Conservation (phyloP, 257 asterid species). For the Scutellaria minor region DNA sequence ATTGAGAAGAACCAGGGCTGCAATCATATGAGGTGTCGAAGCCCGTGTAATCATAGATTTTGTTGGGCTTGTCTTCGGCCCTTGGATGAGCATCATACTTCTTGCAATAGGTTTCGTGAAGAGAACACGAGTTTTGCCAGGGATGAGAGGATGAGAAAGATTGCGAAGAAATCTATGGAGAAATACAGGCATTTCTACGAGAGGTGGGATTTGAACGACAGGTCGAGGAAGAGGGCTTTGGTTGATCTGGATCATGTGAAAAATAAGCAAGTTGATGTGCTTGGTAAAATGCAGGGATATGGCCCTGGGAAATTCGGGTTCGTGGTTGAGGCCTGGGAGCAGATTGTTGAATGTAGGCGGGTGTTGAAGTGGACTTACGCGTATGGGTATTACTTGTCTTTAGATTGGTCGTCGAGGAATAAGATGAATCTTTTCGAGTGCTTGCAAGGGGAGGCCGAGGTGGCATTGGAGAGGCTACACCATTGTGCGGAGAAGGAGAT, state of each 20-base stretch:
- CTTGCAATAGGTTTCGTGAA: neutral
- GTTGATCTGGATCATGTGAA: neutral
- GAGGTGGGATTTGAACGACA: conserved; percentile 12
- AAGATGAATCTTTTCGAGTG: conserved; percentile 40
- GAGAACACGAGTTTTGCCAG: neutral
- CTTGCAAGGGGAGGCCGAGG: conserved; percentile 50
- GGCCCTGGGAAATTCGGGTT: neutral
- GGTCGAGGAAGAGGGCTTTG: neutral
- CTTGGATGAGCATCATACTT: no score
- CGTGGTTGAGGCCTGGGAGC: conserved; percentile 52
- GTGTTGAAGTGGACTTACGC: conserved; percentile 56
- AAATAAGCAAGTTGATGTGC: neutral
- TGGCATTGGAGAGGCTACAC: conserved; percentile 49
- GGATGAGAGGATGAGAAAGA: neutral
- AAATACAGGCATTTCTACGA: conserved; percentile 34
- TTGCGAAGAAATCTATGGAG: neutral
- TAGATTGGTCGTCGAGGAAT: neutral
- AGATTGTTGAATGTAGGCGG: conserved; percentile 58
- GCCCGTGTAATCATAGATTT: neutral
- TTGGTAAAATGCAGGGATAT: neutral
- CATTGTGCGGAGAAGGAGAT: conserved; percentile 46
- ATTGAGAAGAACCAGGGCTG: neutral
- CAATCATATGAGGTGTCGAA: neutral
- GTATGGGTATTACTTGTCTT: conserved; percentile 42
- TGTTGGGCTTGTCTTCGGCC: conserved; percentile 5